phyloP scores from a whole-genome alignment of 345 rosid species.

The Abelmoschus esculentus region DNA sequence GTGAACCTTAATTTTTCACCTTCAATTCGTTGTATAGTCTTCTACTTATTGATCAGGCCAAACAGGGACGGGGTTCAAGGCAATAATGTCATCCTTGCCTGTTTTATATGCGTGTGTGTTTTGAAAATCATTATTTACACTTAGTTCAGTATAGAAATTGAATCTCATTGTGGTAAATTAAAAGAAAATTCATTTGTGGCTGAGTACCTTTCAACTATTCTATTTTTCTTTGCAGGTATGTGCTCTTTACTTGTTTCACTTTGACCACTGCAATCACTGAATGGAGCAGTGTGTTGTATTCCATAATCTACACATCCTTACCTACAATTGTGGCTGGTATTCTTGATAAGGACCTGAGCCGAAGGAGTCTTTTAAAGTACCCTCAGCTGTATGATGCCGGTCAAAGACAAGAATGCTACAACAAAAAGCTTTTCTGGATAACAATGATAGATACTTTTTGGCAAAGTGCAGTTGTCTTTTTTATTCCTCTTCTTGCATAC shows the following conservation, averaged over 20 bases:
- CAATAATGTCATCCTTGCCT: not conserved
- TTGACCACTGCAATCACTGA: slow-evolving; percentile 89
- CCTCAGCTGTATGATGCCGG: slow-evolving; percentile 95
- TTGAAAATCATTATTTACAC: not conserved
- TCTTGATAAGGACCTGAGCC: slow-evolving; percentile 83
- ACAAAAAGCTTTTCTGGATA: slow-evolving; percentile 68
- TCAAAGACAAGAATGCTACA: slow-evolving; percentile 72
- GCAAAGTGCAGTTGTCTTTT: slow-evolving; percentile 77
- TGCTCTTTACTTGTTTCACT: slow-evolving; percentile 69
- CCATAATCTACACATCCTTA: slow-evolving; percentile 73
- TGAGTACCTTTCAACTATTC: not conserved
- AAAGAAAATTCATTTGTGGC: not conserved
- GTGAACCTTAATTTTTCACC: not conserved
- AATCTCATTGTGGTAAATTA: not conserved
- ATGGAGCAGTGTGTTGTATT: slow-evolving; percentile 95
- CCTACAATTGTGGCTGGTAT: slow-evolving; percentile 85
- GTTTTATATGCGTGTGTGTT: not conserved
- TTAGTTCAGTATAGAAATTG: not conserved
- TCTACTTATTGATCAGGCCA: not conserved
- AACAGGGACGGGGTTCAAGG: not conserved
- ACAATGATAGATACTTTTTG: slow-evolving; percentile 77
- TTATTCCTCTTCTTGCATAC: slow-evolving; percentile 73
- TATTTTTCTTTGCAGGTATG: slow-evolving; percentile 50
- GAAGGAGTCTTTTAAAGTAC: slow-evolving; percentile 49
- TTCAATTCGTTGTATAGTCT: not conserved